A percentile compares a stretch with the other conserved stretches of the same genome.
Conservation (phyloP, 2,329 filamentous ascomycete species). For the Ceratocystis papillata region DNA sequence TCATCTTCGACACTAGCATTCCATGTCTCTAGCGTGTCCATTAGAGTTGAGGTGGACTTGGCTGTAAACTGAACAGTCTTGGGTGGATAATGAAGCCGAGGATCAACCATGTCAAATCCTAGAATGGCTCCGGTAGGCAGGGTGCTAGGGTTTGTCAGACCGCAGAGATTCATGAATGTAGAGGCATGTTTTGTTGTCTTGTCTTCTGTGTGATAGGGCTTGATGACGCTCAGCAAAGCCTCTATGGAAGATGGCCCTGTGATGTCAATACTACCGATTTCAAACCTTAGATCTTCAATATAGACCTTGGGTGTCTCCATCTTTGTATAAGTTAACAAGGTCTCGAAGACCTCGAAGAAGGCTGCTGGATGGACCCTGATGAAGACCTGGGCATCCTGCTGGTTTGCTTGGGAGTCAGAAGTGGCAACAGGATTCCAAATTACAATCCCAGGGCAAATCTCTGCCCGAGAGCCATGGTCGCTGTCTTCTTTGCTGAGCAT, state of each 20-base stretch:
- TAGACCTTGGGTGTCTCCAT: slow-evolving; percentile 51
- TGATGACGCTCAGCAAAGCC: slow-evolving; percentile 58
- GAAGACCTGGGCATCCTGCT: slow-evolving; percentile 39
- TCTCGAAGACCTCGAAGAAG: slow-evolving; percentile 57
- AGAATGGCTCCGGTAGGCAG: slow-evolving; percentile 61
- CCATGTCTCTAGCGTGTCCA: slow-evolving; percentile 57
- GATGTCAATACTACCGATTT: slow-evolving; percentile 50
- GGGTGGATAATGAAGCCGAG: slow-evolving; percentile 68
- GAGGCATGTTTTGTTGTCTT: slow-evolving; percentile 35
- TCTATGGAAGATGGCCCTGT: slow-evolving; percentile 66
- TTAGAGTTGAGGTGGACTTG: slow-evolving; percentile 33
- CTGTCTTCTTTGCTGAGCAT: slow-evolving; percentile 45
- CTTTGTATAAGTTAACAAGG: slow-evolving; percentile 47
- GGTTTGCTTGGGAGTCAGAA: neutral
- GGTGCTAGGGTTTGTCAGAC: slow-evolving; percentile 56
- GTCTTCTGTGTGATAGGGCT: slow-evolving; percentile 35
- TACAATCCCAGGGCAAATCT: slow-evolving; percentile 61
- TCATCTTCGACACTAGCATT: slow-evolving; percentile 43
- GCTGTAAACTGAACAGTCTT: slow-evolving; percentile 38
- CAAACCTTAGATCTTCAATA: slow-evolving; percentile 59
- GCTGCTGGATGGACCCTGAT: slow-evolving; percentile 74
- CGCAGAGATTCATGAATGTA: slow-evolving; percentile 42
- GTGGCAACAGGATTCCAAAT: slow-evolving; percentile 54
- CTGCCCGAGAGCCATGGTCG: slow-evolving; percentile 31
- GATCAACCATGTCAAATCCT: slow-evolving; percentile 64